Evolutionary conservation across 345 rosid genomes (phyloP).

Genomic region (Theobroma cacao): DNA sequence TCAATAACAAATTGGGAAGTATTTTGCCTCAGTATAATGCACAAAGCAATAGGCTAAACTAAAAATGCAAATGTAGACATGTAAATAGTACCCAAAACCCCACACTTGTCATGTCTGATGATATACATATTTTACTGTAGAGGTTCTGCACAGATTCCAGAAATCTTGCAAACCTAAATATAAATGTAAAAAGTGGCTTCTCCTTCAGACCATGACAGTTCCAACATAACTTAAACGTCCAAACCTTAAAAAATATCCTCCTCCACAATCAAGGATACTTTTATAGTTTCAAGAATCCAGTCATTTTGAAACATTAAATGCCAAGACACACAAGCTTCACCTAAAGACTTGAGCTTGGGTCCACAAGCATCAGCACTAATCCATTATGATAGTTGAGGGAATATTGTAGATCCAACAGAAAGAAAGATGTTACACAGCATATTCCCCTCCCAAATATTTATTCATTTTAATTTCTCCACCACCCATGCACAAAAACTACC

Average conservation of each 20-base stretch:
- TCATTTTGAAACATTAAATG: not conserved
- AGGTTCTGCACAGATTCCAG: not conserved
- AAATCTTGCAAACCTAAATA: not conserved
- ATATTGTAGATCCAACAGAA: not conserved
- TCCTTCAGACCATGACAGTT: not conserved
- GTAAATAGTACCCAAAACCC: not conserved
- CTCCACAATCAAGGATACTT: not conserved
- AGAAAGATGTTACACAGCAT: not conserved
- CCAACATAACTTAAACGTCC: not conserved
- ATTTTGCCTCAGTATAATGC: not conserved
- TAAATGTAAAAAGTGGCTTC: not conserved
- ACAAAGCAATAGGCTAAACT: not conserved
- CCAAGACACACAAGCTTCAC: not conserved
- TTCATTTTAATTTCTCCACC: not conserved
- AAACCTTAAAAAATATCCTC: not conserved
- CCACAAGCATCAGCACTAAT: not conserved
- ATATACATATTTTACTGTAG: not conserved
- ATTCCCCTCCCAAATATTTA: conserved; percentile 3
- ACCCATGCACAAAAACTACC: not conserved
- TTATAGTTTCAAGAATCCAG: not conserved
- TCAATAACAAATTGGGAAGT: not conserved
- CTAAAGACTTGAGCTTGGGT: not conserved
- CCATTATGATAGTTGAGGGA: not conserved
- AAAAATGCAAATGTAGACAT: not conserved
- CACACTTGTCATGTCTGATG: not conserved